A percentile compares a stretch with the other conserved stretches of the same genome.
Conservation (phyloP, 2,329 filamentous ascomycete genomes). For the Penicillium sp. region DNA sequence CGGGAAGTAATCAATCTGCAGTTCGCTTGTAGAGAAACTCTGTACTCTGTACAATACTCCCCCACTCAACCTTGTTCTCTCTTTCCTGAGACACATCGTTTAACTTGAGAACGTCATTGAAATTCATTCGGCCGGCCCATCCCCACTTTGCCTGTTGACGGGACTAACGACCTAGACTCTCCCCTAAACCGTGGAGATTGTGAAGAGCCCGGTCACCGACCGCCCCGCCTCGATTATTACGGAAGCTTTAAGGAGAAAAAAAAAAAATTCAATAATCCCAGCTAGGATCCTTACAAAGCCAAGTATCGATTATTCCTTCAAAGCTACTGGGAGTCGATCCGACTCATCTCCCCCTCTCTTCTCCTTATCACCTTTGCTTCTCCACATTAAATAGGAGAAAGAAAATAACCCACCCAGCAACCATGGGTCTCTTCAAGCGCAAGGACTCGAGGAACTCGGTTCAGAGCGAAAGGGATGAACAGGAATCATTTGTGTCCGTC, state of each 20-base stretch:
- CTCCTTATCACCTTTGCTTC: conserved; percentile 4
- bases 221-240: conserved; percentile 9
- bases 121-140: background rate
- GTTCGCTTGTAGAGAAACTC: background rate
- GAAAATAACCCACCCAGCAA: background rate
- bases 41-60: background rate
- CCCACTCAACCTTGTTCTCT: background rate
- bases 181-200: conserved; percentile 14
- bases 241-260: conserved; percentile 1
- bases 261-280: background rate
- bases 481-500: conserved; percentile 40
- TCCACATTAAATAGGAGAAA: background rate
- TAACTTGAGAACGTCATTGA: background rate
- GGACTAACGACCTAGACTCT: conserved; percentile 7
- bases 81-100: too few species aligned
- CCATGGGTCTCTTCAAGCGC: conserved; percentile 49
- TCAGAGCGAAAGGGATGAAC: conserved; percentile 40
- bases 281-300: background rate
- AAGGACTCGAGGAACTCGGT: conserved; percentile 45
- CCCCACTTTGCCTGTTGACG: conserved; percentile 7
- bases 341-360: background rate
- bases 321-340: conserved; percentile 1
- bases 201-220: conserved; percentile 11
- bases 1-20: background rate
- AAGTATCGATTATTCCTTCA: background rate